phyloP scores from a whole-genome alignment of 2,329 filamentous ascomycete genomes.

The Parastagonospora avenae region DNA sequence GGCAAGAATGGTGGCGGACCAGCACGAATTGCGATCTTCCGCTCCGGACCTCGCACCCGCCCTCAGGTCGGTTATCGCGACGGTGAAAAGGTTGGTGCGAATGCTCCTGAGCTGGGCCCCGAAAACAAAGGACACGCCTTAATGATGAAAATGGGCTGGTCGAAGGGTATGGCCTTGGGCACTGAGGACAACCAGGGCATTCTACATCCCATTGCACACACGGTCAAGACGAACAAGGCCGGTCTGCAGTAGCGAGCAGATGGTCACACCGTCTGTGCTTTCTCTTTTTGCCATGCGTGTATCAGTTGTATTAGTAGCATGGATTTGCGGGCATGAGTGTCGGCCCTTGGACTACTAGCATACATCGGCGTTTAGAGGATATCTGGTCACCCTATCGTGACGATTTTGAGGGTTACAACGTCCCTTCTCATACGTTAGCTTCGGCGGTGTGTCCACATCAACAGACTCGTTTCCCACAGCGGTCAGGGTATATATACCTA shows the following conservation, averaged over 20 bases:
- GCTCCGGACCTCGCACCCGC: slow-evolving; percentile 17
- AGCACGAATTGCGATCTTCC: slow-evolving; percentile 13
- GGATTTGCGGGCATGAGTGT: too few species aligned
- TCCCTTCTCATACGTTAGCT: too few species aligned
- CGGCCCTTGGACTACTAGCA: too few species aligned
- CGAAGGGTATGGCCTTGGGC: slow-evolving; percentile 81
- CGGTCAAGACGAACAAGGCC: slow-evolving; percentile 84
- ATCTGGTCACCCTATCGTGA: too few species aligned
- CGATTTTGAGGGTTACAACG: too few species aligned
- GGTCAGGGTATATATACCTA: too few species aligned
- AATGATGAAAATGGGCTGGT: slow-evolving; percentile 98
- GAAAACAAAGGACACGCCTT: slow-evolving; percentile 85
- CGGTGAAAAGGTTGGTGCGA: slow-evolving; percentile 85
- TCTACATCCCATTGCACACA: slow-evolving; percentile 80
- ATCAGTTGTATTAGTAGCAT: too few species aligned
- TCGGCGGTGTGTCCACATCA: too few species aligned
- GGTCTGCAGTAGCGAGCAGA: slow-evolving; percentile 60
- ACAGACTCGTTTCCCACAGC: too few species aligned
- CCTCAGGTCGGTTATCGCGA: slow-evolving; percentile 65
- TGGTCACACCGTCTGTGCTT: background rate
- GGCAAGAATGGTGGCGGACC: slow-evolving; percentile 7
- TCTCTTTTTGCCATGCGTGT: too few species aligned
- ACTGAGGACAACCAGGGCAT: slow-evolving; percentile 85
- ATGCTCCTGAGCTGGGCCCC: slow-evolving; percentile 79
- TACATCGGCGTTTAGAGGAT: too few species aligned